Base-by-base conservation (phyloP, 352 stramenopile species). In the Pythium rishiriense region DNA sequence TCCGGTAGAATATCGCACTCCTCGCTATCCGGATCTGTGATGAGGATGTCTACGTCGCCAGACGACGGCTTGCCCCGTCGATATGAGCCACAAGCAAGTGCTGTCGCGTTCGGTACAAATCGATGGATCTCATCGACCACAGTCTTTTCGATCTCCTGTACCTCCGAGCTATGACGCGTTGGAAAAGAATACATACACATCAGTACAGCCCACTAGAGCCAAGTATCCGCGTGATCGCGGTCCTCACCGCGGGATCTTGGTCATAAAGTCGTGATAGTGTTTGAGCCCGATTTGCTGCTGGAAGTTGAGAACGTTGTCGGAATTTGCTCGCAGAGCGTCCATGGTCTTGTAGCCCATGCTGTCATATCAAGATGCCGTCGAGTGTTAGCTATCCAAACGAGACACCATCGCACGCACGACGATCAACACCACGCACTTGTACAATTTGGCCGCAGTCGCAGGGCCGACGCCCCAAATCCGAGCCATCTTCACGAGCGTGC, bases 261-360 rank as follows among this genome's bases (percentile, higher is more conserved):
- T 81, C 33, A 91, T 58, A 47, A 95, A 90, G 52, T 93, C 83
- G 49, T 92, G 58, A 25, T 93, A 95, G 57, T 90, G 79, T 33
- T 87, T 90, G 41, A 95, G 71, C 39, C 86, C 86, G 58, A 93
- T 93, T 50, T 85, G 73, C 49, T 95, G 86, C 52, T 95, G 82
- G 0, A 66, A 51, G 14, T 64, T 88, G 31, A 95, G 57, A 17
- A 81, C 67, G 7, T 68, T 51, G 0, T 76, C 68, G 33, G 71
- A 62, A 15, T 79, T 78, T 54, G 68, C 60, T 10, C 66, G 58
- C 5, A 93, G 62, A 25, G 84, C 73, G 17, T 85, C 72, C 43
- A 93, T 70, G 4, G 74, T 81, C 45, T 88, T 89, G 70, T 79
- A 91, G 0, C 81, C 86, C 64, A 74, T 66, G 5, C 81, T 85